Base-by-base conservation (phyloP, 257 asterid genomes). In the Fraxinus excelsior region DNA sequence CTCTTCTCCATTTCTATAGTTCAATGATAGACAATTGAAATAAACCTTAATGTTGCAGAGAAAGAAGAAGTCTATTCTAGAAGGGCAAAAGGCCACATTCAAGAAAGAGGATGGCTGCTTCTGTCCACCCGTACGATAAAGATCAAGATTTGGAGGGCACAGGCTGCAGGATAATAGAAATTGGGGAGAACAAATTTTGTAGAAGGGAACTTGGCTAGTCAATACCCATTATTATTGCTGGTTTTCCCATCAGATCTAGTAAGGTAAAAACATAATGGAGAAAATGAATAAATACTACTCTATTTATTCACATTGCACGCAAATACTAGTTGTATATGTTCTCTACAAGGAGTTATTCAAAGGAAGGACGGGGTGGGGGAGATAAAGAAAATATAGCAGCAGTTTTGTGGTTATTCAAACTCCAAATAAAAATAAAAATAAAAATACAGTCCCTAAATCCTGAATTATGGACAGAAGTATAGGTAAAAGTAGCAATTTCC, bases 121-220 rank as follows among this genome's bases (percentile, higher is more conserved):
- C 2, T 0, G 10, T 53, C 31, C 31, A 0, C 34, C 76, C 81
- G 40, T 35, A 35, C 40, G 70, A 76, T 38, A 28, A 75, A 78
- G 85, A 84, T 37, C 84, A 76, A 28, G 9, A 35, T 35, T 70
- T 67, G 85, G 32, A 80, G 76, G 66, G 82, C 80, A 16, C 87
- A 74, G 80, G 82, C 72, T 70, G 82, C 38, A 2, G 8, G 81
- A 71, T 67, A 44, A 65, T 64, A 72, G 76, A 82, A 72, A 13
- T 1, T 67, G 7, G 34, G 9, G 9, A 10, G 53, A 31, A 46
- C 46, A 32, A 62, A 4, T 70, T 80, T 75, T 64, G 73, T 69
- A 76, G 58, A 49, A 67, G 68, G 31, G 71, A 74, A 49, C 67
- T 0, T n/a, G 1, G 65, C 65, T 56, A n/a, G 19, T 56, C 65